phyloP scores from a whole-genome alignment of 2,329 filamentous ascomycete genomes.

The Corinectria fuckeliana region DNA sequence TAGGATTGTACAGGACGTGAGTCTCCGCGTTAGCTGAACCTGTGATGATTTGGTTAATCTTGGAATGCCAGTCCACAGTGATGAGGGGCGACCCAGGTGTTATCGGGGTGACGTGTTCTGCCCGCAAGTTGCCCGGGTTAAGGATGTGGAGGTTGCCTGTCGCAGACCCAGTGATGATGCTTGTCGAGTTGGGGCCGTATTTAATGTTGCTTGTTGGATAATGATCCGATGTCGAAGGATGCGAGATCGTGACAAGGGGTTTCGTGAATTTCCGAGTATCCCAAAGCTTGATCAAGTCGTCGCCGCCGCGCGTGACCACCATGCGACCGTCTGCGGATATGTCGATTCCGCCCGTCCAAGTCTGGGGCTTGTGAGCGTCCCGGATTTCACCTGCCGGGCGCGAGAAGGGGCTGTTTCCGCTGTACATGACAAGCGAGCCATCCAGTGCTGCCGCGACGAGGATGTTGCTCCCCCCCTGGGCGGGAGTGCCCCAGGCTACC shows the following conservation, averaged over 20 bases:
- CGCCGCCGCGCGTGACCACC: slow-evolving; percentile 88
- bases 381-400: slow-evolving; percentile 83
- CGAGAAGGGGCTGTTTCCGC: slow-evolving; percentile 84
- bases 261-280: slow-evolving; percentile 95
- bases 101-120: slow-evolving; percentile 87
- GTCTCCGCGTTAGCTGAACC: slow-evolving; percentile 91
- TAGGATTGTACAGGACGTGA: slow-evolving; percentile 88
- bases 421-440: slow-evolving; percentile 90
- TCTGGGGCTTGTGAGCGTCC: slow-evolving; percentile 80
- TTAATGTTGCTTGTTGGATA: slow-evolving; percentile 86
- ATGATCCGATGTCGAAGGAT: slow-evolving; percentile 82
- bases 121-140: slow-evolving; percentile 86
- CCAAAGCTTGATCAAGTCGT: slow-evolving; percentile 95
- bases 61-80: slow-evolving; percentile 88
- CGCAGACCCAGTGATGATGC: slow-evolving; percentile 87
- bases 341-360: slow-evolving; percentile 92
- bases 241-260: slow-evolving; percentile 79
- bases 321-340: slow-evolving; percentile 90
- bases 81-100: slow-evolving; percentile 85
- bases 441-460: slow-evolving; percentile 86
- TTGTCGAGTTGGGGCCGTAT: slow-evolving; percentile 84
- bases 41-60: slow-evolving; percentile 94
- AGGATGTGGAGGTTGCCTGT: slow-evolving; percentile 89
- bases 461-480: slow-evolving; percentile 78
- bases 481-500: slow-evolving; percentile 81